Evolutionary conservation across 2,329 filamentous ascomycete genomes (phyloP), one percentile per base, ranked within the genome.

Genomic region (Cladosporium velox): DNA sequence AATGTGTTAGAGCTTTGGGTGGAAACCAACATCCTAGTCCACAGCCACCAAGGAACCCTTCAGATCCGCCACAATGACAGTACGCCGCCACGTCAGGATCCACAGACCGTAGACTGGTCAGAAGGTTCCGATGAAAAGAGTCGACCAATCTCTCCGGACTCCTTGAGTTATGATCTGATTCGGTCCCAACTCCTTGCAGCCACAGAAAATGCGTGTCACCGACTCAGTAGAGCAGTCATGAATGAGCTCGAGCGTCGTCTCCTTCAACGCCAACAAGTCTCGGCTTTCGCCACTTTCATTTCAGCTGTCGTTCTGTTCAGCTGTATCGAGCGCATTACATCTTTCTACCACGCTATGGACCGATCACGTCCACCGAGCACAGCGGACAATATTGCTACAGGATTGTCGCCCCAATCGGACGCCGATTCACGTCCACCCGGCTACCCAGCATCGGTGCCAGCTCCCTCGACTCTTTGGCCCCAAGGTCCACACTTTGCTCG

Each of bases 221-320:
- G 79, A 62, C 77, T 87, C 6, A 82, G 82, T 69, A 86, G 85
- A 64, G 77, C 77, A 11, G 81, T 87, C 38, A 84, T 88, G 80
- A 86, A 86, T 67, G 85, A 87, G 66, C 79, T 88, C 1, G 86
- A 88, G 72, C 82, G 85, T 21, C 82, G 86, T n/a, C 76, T 88
- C 4, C 79, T 88, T 8, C 85, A 86, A 70, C 83, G 85, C 14
- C 83, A 86, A 71, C 83, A 86, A 72, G 82, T 81, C 26, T 84
- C 83, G 61, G 81, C 81, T 55, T 87, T 88, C 65, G 83, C 86
- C 67, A 88, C 85, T 0, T 87, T 87, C 71, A 75, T 88, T n/a
- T 82, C 84, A 5, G 81, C 85, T 0, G 78, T 88, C n/a, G 79
- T 88, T 18, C 77, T 88, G 0, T 77, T 88, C 28, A 85, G 84